A percentile compares a stretch with the other conserved stretches of the same genome.
Evolutionary conservation across 169 alveolate species (phyloP).

Genomic region (Miamiensis avidus): DNA sequence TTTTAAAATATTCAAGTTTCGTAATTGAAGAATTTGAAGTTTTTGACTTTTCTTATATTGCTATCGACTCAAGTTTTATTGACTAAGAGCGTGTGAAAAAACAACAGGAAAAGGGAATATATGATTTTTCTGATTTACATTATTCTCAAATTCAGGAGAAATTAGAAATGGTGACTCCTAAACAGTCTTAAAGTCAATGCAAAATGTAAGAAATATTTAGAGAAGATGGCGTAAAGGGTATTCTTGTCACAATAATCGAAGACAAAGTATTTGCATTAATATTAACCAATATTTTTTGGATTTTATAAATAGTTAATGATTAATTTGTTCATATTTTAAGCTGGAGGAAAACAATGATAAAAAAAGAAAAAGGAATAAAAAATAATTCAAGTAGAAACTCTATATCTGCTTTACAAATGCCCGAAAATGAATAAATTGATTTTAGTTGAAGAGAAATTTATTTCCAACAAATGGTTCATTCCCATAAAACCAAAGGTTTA

Average conservation of each 20-base stretch:
- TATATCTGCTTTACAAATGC: not conserved
- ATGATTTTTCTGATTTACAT: no score
- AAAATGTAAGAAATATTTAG: no score
- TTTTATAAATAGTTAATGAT: not conserved
- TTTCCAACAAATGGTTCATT: not conserved
- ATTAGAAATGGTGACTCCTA: no score
- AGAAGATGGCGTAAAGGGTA: no score
- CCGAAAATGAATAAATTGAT: no score
- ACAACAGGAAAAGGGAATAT: not conserved
- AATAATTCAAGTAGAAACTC: not conserved
- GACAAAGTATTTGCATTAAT: no score
- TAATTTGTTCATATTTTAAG: not conserved
- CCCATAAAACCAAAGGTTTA: no score
- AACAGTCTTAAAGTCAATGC: no score
- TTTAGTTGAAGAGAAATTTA: not conserved
- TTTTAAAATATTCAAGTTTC: not conserved
- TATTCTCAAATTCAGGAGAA: no score
- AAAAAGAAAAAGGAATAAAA: not conserved
- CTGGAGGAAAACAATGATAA: not conserved
- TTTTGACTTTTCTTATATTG: no score
- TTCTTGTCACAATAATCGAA: no score
- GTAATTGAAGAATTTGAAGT: not conserved
- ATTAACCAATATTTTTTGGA: not conserved
- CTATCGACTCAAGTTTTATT: not conserved
- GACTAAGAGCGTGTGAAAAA: not conserved